Conservation (phyloP, 805 yeast genomes). For the Candida sphagnicola region DNA sequence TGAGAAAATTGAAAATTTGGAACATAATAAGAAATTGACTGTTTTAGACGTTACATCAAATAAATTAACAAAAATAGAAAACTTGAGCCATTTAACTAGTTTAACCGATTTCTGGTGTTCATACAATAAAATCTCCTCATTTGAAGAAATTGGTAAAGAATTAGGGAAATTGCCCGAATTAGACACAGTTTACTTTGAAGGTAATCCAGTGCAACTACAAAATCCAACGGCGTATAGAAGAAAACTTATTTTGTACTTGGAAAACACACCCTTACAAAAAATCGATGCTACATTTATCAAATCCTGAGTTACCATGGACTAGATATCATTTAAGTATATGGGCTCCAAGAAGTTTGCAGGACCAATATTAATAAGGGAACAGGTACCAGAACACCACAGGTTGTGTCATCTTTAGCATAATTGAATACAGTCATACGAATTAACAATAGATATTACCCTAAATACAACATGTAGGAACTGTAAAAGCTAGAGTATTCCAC, state of each 20-base stretch:
- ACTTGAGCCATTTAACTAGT: constrained; percentile 58
- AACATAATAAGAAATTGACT: constrained; percentile 59
- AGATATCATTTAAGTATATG: too few relatives aligned
- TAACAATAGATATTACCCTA: too few relatives aligned
- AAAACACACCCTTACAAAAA: constrained; percentile 62
- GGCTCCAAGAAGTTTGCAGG: too few relatives aligned
- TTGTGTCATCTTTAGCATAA: too few relatives aligned
- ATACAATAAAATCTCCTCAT: constrained; percentile 62
- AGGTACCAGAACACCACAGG: too few relatives aligned
- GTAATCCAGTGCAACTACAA: constrained; percentile 76
- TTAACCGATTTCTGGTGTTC: constrained; percentile 95
- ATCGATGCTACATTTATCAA: constrained; percentile 83
- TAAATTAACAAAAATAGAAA: constrained; percentile 55
- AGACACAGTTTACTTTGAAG: constrained; percentile 91
- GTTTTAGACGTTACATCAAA: constrained; percentile 84
- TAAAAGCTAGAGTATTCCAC: too few relatives aligned
- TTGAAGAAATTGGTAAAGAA: constrained; percentile 64
- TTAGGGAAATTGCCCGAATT: constrained; percentile 58
- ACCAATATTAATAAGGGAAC: too few relatives aligned
- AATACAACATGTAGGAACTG: too few relatives aligned
- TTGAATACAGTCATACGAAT: too few relatives aligned
- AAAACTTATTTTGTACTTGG: constrained; percentile 70
- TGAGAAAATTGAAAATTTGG: constrained; percentile 70
- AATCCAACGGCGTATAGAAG: constrained; percentile 83
- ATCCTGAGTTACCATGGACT: too few relatives aligned